phyloP scores from a whole-genome alignment of 768 basidiomycete genomes.

The Coprinopsis sp. region DNA sequence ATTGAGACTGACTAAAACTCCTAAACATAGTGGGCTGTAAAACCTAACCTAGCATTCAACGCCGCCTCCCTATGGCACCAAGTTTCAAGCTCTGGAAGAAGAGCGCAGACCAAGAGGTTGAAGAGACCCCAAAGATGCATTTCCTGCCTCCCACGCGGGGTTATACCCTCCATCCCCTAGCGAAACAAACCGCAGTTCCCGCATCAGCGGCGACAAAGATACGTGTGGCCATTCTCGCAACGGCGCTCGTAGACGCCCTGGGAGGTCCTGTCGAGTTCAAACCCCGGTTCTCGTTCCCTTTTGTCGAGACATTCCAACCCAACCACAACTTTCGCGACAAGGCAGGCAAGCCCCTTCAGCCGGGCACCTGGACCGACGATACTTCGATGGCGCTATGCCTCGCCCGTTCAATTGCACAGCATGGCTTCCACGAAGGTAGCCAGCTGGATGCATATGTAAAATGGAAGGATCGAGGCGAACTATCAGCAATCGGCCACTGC shows the following conservation, averaged over 20 bases:
- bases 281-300: constrained; percentile 32
- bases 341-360: constrained; percentile 14
- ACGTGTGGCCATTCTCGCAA: constrained; percentile 31
- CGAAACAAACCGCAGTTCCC: not conserved
- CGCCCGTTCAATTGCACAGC: constrained; percentile 32
- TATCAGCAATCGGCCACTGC: constrained; percentile 31
- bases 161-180: constrained; percentile 2
- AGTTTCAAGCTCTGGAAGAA: no score
- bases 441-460: constrained; percentile 31
- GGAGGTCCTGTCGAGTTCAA: constrained; percentile 41
- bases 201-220: constrained; percentile 35
- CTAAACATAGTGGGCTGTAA: no score
- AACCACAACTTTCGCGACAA: constrained; percentile 30
- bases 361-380: constrained; percentile 46
- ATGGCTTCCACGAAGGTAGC: constrained; percentile 30
- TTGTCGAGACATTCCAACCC: constrained; percentile 32
- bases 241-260: constrained; percentile 42
- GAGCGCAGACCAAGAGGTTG: no score
- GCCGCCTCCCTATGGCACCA: no score
- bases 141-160: no score
- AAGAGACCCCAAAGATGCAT: no score
- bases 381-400: constrained; percentile 46
- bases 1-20: no score
- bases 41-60: no score
- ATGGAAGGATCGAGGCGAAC: constrained; percentile 29